A percentile compares a stretch with the other conserved stretches of the same genome.
These are phyloP conservation scores for Epichloe uncinata DNA, from an alignment of 2,329 filamentous ascomycete species.

Conservation along the genomic window DNA sequence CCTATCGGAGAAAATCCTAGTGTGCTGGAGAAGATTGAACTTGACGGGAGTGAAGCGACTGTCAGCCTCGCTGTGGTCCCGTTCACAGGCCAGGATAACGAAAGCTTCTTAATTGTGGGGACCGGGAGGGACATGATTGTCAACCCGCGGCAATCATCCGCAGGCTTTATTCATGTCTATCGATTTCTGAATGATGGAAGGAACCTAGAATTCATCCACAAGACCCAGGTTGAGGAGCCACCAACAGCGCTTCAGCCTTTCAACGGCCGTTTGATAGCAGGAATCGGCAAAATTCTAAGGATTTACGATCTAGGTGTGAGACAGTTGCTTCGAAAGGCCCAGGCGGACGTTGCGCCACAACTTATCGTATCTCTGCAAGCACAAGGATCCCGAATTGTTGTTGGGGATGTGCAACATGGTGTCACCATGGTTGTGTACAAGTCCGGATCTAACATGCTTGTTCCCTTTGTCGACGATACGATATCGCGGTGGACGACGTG, in stretches of 20 bases:
- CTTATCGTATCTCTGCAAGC: slow-evolving; percentile 78
- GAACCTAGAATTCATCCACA: slow-evolving; percentile 91
- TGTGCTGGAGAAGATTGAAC: slow-evolving; percentile 64
- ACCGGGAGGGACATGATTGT: slow-evolving; percentile 82
- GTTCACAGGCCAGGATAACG: slow-evolving; percentile 78
- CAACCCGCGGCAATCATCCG: slow-evolving; percentile 58
- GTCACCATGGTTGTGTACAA: slow-evolving; percentile 92
- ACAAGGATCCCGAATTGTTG: slow-evolving; percentile 79
- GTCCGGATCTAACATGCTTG: slow-evolving; percentile 75
- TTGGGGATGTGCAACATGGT: slow-evolving; percentile 84
- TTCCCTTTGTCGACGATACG: slow-evolving; percentile 85
- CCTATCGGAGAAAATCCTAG: slow-evolving; percentile 55
- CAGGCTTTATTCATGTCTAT: slow-evolving; percentile 86
- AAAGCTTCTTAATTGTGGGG: slow-evolving; percentile 80
- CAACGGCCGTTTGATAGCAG: slow-evolving; percentile 79
- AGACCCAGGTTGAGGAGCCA: slow-evolving; percentile 81
- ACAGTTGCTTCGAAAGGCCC: slow-evolving; percentile 81
- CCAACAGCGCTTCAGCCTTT: slow-evolving; percentile 81
- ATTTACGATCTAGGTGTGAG: slow-evolving; percentile 90
- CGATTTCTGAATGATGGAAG: slow-evolving; percentile 77
- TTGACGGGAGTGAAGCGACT: slow-evolving; percentile 83
- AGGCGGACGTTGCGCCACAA: slow-evolving; percentile 64
- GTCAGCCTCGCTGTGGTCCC: slow-evolving; percentile 73
- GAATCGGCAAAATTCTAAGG: slow-evolving; percentile 66
- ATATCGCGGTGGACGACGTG: slow-evolving; percentile 84